Base-by-base conservation (phyloP, 2,329 filamentous ascomycete species). In the Domatiomyces catenatus region DNA sequence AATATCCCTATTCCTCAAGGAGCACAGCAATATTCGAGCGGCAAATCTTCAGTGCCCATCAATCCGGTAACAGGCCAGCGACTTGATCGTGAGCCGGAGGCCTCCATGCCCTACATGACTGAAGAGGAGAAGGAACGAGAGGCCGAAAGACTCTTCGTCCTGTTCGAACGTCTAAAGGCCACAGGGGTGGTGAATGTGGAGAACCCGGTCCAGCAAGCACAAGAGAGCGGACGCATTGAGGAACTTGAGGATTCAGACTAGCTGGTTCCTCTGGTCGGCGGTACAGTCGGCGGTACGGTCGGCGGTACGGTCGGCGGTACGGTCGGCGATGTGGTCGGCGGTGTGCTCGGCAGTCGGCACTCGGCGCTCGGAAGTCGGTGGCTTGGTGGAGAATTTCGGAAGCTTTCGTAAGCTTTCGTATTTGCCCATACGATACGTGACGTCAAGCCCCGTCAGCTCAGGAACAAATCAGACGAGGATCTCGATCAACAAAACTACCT, bases 41-140 rank as follows among this genome's bases (percentile, higher is more conserved):
- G 44, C 5, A 61, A 70, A 66, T 52, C 64, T 58, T 26, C 59
- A 62, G 61, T 65, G 2, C 62, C 73, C 0, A 70, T 93, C 48
- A 95, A 95, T 57, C 87, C 89, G 0, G 79, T 95, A 28, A 95
- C 89, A 0, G 89, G 89, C 0, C 89, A 95, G 65, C 80, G 83
- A 56, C 62, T 86, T 48, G 82, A 87, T 57, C 74, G 72, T 49
- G 67, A 71, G 5, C 47, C 53, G 24, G 46, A 39, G 2, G 26
- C 47, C 8, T 70, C 77, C 5, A 69, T 79, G 8, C 79, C 80
- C 1, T 79, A 84, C 47, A 94, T 96, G 90, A 92, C 84, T 0
- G 73, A 85, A 46, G 88, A 89, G 57, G 90, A 96, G 69, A 95
- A 90, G 66, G 86, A 94, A 65, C 75, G 85, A 52, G 92, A 98